phyloP scores from a whole-genome alignment of 2,329 filamentous ascomycete species.

The Hypoxylon sp. region DNA sequence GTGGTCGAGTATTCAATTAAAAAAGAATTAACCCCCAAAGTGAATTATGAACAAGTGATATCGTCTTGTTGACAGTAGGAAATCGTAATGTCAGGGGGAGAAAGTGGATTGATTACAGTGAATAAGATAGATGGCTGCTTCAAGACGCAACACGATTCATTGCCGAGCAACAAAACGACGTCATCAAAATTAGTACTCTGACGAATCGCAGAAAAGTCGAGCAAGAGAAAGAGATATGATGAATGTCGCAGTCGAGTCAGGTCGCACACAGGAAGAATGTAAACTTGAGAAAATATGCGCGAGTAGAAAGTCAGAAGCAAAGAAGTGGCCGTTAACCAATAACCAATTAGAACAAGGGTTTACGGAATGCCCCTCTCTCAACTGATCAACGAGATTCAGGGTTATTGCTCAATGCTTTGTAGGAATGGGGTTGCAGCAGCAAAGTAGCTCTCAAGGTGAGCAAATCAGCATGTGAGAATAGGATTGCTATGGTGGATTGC shows the following conservation, averaged over 20 bases:
- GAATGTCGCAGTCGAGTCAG: slow-evolving; percentile 4
- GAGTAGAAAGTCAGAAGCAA: slow-evolving; percentile 11
- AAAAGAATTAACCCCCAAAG: slow-evolving; percentile 10
- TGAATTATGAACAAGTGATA: slow-evolving; percentile 22
- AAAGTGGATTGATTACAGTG: slow-evolving; percentile 25
- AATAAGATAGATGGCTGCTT: slow-evolving; percentile 7
- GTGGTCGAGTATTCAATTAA: slow-evolving; percentile 27
- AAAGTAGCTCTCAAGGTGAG: slow-evolving; percentile 15
- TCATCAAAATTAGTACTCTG: slow-evolving; percentile 17
- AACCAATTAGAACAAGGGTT: slow-evolving; percentile 16
- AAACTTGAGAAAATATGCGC: neutral
- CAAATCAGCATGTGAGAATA: slow-evolving; percentile 11
- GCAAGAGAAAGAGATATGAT: slow-evolving; percentile 8
- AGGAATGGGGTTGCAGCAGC: slow-evolving; percentile 23
- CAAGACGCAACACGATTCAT: slow-evolving; percentile 22
- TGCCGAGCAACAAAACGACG: slow-evolving; percentile 14
- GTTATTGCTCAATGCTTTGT: slow-evolving; percentile 31
- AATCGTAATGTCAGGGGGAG: slow-evolving; percentile 32
- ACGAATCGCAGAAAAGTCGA: slow-evolving; percentile 10
- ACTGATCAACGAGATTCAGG: slow-evolving; percentile 36
- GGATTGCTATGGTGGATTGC: neutral
- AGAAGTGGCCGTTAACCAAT: slow-evolving; percentile 12
- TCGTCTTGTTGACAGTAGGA: slow-evolving; percentile 24
- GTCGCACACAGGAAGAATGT: slow-evolving; percentile 1
- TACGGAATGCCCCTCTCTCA: slow-evolving; percentile 30